Percentiles rank a stretch among this genome's conserved stretches.
phyloP scores from a whole-genome alignment of 441 rosid species.

The Corymbia citriodora region DNA sequence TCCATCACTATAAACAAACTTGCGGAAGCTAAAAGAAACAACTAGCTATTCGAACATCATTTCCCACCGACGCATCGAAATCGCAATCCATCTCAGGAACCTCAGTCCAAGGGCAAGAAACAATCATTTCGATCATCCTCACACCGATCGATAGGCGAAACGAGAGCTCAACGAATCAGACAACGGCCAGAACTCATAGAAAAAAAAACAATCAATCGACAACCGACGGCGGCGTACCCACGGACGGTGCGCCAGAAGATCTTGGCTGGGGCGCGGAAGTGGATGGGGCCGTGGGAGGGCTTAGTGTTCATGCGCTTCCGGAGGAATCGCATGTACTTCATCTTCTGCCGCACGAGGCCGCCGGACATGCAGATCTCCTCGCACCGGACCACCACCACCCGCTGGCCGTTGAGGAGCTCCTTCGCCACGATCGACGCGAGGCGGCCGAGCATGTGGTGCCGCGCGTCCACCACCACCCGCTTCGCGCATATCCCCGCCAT shows the following conservation, averaged over 20 bases:
- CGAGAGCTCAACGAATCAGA: too few species aligned
- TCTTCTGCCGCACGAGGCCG: conserved; percentile 82
- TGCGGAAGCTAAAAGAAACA: background rate
- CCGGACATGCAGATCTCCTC: conserved; percentile 90
- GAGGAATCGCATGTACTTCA: conserved; percentile 87
- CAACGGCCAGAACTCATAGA: background rate
- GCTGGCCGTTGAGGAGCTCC: conserved; percentile 85
- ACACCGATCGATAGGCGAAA: background rate
- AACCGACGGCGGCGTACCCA: conserved; percentile 34
- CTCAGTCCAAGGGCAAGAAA: background rate
- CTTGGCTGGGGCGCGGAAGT: conserved; percentile 86
- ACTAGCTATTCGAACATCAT: background rate
- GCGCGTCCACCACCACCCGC: conserved; percentile 69
- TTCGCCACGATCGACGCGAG: conserved; percentile 63
- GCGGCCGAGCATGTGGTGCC: conserved; percentile 81
- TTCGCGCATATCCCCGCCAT: conserved; percentile 82
- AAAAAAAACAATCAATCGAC: background rate
- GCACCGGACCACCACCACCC: conserved; percentile 71
- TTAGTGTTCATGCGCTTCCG: conserved; percentile 95
- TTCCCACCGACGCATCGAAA: background rate
- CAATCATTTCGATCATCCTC: background rate
- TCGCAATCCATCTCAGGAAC: background rate
- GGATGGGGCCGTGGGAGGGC: conserved; percentile 94
- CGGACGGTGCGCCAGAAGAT: conserved; percentile 93
- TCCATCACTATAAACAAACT: background rate